These are phyloP conservation scores for Monosporascus ibericus DNA, from an alignment of 2,329 filamentous ascomycete genomes.

Conservation along the genomic window DNA sequence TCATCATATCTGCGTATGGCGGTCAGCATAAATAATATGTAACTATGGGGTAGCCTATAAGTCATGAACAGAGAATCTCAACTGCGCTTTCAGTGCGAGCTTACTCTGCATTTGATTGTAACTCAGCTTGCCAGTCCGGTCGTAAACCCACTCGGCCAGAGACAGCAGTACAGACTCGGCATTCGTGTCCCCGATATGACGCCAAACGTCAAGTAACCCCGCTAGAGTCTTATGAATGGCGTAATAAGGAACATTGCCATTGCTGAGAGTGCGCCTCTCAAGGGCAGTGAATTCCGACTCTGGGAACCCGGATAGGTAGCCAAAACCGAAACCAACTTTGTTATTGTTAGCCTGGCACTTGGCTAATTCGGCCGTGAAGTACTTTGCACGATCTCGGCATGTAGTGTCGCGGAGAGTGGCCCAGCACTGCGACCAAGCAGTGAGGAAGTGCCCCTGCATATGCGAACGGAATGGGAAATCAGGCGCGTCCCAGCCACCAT, in stretches of 20 bases:
- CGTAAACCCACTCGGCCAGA: slow-evolving; percentile 43
- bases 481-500: slow-evolving; percentile 49
- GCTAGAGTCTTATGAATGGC: slow-evolving; percentile 48
- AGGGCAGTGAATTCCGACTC: slow-evolving; percentile 42
- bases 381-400: slow-evolving; percentile 38
- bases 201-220: slow-evolving; percentile 45
- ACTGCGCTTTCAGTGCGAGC: neutral
- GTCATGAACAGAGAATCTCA: too few species aligned
- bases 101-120: slow-evolving; percentile 37
- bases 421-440: slow-evolving; percentile 44
- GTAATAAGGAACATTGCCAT: slow-evolving; percentile 49
- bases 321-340: slow-evolving; percentile 34
- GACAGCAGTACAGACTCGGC: slow-evolving; percentile 37
- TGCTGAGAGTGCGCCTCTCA: slow-evolving; percentile 36
- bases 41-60: too few species aligned
- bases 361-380: slow-evolving; percentile 39
- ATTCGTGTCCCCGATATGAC: slow-evolving; percentile 33
- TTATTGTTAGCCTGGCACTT: slow-evolving; percentile 47
- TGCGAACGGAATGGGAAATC: slow-evolving; percentile 48
- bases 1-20: slow-evolving; percentile 25
- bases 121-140: slow-evolving; percentile 35
- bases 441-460: slow-evolving; percentile 44
- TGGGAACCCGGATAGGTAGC: slow-evolving; percentile 46
- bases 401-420: slow-evolving; percentile 33
- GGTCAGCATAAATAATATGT: neutral